A percentile compares a stretch with the other conserved stretches of the same genome.
phyloP scores from a whole-genome alignment of 306 rosid genomes.

The Vigna nakashimae region DNA sequence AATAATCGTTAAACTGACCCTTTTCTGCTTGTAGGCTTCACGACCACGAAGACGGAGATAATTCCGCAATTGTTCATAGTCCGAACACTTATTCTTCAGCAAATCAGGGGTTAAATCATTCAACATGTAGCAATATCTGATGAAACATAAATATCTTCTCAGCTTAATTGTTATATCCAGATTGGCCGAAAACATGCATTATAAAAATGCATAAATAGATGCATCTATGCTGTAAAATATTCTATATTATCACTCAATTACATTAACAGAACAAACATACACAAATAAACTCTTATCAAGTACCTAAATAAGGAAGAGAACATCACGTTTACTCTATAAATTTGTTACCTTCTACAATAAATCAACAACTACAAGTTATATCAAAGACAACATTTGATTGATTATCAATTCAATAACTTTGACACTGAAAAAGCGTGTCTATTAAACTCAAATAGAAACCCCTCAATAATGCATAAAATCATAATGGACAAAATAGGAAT shows the following conservation, averaged over 20 bases:
- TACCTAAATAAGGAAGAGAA: neutral
- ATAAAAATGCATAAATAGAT: neutral
- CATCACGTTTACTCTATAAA: neutral
- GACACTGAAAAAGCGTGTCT: too few relatives aligned
- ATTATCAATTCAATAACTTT: too few relatives aligned
- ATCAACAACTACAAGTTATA: neutral
- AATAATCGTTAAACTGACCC: constrained; percentile 66
- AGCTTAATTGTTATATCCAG: constrained; percentile 29
- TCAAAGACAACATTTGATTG: neutral
- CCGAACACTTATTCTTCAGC: constrained; percentile 66
- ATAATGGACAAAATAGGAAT: neutral
- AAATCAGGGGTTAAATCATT: constrained; percentile 86
- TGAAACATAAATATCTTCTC: constrained; percentile 39
- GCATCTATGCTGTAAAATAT: too few relatives aligned
- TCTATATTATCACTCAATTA: neutral
- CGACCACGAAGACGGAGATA: constrained; percentile 79
- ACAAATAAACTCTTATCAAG: neutral
- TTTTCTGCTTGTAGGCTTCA: constrained; percentile 88
- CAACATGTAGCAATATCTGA: constrained; percentile 92
- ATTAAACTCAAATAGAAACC: neutral
- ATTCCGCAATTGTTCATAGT: constrained; percentile 68
- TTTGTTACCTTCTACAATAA: neutral
- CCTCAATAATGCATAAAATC: neutral
- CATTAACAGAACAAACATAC: neutral
- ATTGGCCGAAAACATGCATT: constrained; percentile 29